Conservation (phyloP, 306 rosid species). For the Cucurbita argyrosperma region DNA sequence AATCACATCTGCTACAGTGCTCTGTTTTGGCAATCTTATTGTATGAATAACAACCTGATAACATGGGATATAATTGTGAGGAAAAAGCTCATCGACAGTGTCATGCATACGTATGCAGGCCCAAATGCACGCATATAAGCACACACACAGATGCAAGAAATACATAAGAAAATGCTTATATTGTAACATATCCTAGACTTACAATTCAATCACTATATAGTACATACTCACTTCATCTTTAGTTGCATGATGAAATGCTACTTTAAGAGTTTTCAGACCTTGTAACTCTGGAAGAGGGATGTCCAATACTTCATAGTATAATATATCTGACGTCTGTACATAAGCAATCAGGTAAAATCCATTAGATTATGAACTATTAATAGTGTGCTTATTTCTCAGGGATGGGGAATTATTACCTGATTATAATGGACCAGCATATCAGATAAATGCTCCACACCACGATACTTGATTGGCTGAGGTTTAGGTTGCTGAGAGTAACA, state of each 20-base stretch:
- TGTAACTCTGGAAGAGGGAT: constrained; percentile 89
- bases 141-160: background rate
- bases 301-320: constrained; percentile 81
- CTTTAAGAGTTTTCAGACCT: constrained; percentile 82
- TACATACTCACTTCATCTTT: constrained; percentile 65
- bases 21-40: constrained; percentile 77
- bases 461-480: constrained; percentile 77
- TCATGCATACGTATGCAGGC: background rate
- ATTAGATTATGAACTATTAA: background rate
- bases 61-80: background rate
- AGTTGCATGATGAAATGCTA: constrained; percentile 75
- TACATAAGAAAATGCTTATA: background rate
- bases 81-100: background rate
- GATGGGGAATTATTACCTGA: constrained; percentile 39
- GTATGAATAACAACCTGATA: constrained; percentile 67
- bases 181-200: background rate
- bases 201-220: background rate
- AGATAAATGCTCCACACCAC: constrained; percentile 70
- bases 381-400: background rate
- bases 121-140: background rate
- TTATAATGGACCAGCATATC: constrained; percentile 88
- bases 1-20: constrained; percentile 81
- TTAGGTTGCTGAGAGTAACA: constrained; percentile 92
- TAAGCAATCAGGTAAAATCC: background rate
- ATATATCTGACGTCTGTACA: constrained; percentile 65